phyloP scores from a whole-genome alignment of 1,139 yeast species.

The Sugiyamaella neomexicana region DNA sequence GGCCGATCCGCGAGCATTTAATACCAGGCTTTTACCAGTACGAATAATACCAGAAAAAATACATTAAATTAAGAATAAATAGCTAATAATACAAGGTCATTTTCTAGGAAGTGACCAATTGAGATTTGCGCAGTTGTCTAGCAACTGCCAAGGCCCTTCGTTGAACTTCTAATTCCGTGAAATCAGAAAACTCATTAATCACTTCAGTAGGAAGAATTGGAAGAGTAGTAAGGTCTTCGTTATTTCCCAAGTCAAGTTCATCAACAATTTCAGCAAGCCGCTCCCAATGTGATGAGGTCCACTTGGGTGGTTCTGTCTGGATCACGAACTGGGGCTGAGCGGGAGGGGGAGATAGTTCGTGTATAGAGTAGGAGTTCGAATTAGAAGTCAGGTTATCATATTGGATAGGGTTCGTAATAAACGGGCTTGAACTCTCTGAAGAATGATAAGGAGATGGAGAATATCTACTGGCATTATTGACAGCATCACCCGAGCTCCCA shows the following conservation, averaged over 20 bases:
- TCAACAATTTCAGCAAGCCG: constrained; percentile 18
- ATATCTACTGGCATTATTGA: background rate
- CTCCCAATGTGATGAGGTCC: constrained; percentile 23
- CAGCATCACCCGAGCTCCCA: background rate
- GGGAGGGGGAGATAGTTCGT: constrained; percentile 6
- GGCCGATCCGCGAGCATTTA: background rate
- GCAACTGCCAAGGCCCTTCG: constrained; percentile 26
- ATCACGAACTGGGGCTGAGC: constrained; percentile 3
- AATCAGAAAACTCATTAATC: constrained; percentile 19
- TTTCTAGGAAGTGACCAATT: background rate
- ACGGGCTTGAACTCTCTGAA: background rate
- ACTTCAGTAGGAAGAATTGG: constrained; percentile 22
- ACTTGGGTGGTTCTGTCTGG: background rate
- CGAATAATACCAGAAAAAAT: too few species aligned
- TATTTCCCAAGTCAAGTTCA: constrained; percentile 14
- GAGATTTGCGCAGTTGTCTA: constrained; percentile 15
- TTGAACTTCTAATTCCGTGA: constrained; percentile 19
- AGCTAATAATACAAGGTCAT: background rate
- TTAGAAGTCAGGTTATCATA: background rate
- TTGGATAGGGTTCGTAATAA: background rate
- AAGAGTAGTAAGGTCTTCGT: constrained; percentile 15
- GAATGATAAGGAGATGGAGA: background rate
- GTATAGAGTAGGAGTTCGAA: background rate
- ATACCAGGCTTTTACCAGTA: too few species aligned
- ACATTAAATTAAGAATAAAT: constrained; percentile 9